Percentiles rank a stretch among this genome's conserved stretches.
Evolutionary conservation across 306 rosid species (phyloP).

Genomic region (Malus fusca): DNA sequence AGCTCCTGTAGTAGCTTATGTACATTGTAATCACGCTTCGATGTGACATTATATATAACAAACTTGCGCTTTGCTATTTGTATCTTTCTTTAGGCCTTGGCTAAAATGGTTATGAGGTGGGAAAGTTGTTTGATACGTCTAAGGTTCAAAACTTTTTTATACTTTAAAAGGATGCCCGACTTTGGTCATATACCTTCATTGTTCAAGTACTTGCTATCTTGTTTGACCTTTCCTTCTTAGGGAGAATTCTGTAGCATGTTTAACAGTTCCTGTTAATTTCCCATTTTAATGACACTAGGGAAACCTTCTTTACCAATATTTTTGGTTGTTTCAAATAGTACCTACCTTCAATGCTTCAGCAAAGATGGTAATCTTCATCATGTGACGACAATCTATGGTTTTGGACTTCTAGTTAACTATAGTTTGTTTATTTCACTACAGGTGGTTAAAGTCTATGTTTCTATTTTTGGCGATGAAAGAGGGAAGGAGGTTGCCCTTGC

Average conservation of each 20-base stretch:
- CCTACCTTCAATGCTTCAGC: neutral
- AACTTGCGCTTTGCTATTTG: neutral
- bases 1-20: too few relatives aligned
- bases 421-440: conserved; percentile 12
- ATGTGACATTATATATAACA: neutral
- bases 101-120: neutral
- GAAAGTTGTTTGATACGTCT: neutral
- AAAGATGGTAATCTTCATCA: neutral
- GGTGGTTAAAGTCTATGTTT: conserved; percentile 87
- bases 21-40: neutral
- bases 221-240: neutral
- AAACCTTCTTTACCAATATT: neutral
- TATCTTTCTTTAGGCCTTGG: neutral
- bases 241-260: neutral
- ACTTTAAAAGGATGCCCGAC: neutral
- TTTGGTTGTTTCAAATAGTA: neutral
- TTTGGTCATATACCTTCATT: neutral
- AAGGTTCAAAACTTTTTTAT: neutral
- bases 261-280: neutral
- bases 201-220: neutral
- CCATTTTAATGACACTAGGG: neutral
- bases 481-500: conserved; percentile 88
- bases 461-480: conserved; percentile 90
- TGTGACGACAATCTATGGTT: neutral
- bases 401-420: neutral